These are phyloP conservation scores for Penicillium diatomitis DNA, from an alignment of 495 filamentous ascomycete species.

Conservation along the genomic window DNA sequence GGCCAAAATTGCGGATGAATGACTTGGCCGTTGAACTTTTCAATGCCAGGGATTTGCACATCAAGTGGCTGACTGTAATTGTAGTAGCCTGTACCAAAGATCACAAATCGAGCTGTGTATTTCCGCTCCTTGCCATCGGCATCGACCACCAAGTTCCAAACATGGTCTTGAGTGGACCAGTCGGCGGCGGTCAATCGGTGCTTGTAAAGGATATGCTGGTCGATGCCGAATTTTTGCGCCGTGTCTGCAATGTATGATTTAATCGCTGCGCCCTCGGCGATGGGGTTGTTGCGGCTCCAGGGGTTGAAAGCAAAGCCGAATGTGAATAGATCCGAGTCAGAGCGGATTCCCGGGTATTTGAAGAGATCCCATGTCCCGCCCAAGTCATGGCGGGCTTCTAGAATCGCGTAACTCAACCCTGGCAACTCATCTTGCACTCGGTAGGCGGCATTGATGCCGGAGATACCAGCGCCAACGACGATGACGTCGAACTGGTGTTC, in stretches of 20 bases:
- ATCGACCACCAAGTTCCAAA: slow-evolving; percentile 53
- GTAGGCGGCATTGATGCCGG: slow-evolving; percentile 68
- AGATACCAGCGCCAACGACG: slow-evolving; percentile 66
- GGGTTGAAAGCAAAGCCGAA: slow-evolving; percentile 63
- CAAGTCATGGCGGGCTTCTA: slow-evolving; percentile 50
- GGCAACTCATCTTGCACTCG: slow-evolving; percentile 53
- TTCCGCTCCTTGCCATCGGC: slow-evolving; percentile 36
- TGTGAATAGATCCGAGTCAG: slow-evolving; percentile 57
- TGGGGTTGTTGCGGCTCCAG: slow-evolving; percentile 49
- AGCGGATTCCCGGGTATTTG: slow-evolving; percentile 60
- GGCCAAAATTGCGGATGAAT: slow-evolving; percentile 49
- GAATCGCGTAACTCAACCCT: slow-evolving; percentile 45
- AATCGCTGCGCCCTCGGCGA: slow-evolving; percentile 53
- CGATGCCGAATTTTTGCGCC: slow-evolving; percentile 49
- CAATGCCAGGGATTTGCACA: slow-evolving; percentile 34
- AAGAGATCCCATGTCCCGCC: slow-evolving; percentile 71
- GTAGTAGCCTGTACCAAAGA: slow-evolving; percentile 58
- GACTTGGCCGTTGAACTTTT: slow-evolving; percentile 34
- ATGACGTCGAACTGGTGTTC: slow-evolving; percentile 46
- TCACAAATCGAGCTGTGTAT: slow-evolving; percentile 45
- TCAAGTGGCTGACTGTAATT: slow-evolving; percentile 52
- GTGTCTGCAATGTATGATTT: slow-evolving; percentile 53
- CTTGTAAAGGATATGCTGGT: slow-evolving; percentile 48
- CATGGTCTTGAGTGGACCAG: slow-evolving; percentile 52
- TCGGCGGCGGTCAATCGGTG: slow-evolving; percentile 46